A percentile compares a stretch with the other conserved stretches of the same genome.
phyloP scores from a whole-genome alignment of 139 green algal genomes.

The Chlorella sp. region DNA sequence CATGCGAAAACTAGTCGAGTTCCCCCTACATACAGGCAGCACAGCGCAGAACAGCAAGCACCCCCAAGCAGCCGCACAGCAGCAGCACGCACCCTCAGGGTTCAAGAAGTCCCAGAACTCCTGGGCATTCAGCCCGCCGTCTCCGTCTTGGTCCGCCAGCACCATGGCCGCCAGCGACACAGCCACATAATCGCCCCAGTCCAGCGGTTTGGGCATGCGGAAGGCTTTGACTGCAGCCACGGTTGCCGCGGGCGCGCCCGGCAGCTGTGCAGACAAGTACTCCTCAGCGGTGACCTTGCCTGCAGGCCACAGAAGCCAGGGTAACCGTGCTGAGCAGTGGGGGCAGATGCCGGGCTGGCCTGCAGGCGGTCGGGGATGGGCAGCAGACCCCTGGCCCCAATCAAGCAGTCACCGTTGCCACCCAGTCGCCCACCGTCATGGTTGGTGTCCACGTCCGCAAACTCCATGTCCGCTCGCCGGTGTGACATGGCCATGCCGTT shows the following conservation, averaged over 20 bases:
- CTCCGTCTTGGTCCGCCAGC: neutral
- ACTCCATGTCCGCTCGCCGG: constrained; percentile 9
- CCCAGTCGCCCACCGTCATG: neutral
- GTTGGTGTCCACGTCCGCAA: constrained; percentile 7
- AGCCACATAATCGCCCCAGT: neutral
- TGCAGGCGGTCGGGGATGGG: too few relatives aligned
- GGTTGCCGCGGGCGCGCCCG: neutral
- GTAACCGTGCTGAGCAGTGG: too few relatives aligned
- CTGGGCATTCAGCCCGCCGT: neutral
- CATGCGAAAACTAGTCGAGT: too few relatives aligned
- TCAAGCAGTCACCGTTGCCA: too few relatives aligned
- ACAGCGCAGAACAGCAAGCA: too few relatives aligned
- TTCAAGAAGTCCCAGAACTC: constrained; percentile 32
- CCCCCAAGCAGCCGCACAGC: too few relatives aligned
- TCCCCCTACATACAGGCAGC: too few relatives aligned
- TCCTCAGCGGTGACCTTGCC: neutral
- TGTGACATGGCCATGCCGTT: constrained; percentile 3
- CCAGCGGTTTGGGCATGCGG: neutral
- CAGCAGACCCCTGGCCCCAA: too few relatives aligned
- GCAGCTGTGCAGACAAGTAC: constrained; percentile 12
- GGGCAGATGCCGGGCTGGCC: too few relatives aligned
- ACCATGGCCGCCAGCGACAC: neutral
- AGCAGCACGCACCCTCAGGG: constrained; percentile 19
- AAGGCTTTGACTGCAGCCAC: too few relatives aligned
- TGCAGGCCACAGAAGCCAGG: too few relatives aligned